These are phyloP conservation scores for Arachis monticola DNA, from an alignment of 331 rosid species.

Conservation along the genomic window DNA sequence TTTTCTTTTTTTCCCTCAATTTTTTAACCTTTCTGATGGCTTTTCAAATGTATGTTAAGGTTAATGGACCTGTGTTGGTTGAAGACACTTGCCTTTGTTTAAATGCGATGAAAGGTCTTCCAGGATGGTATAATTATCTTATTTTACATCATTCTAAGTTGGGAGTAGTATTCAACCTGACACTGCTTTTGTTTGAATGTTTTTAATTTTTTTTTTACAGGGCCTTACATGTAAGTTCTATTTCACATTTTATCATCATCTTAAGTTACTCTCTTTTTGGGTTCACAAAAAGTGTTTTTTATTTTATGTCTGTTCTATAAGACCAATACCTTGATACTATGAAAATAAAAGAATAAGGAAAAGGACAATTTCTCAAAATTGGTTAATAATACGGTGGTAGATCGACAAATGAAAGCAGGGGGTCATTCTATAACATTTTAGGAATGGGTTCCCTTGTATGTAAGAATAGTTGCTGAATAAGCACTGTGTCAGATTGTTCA, in stretches of 20 bases:
- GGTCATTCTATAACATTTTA: not conserved
- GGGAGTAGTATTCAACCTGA: slow-evolving; percentile 2
- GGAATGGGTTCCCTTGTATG: not conserved
- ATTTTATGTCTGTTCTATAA: not conserved
- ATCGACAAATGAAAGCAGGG: not conserved
- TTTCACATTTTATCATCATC: slow-evolving; percentile 32
- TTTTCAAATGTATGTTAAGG: slow-evolving; percentile 45
- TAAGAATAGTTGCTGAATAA: not conserved
- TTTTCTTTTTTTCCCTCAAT: too few species aligned
- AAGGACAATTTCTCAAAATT: not conserved
- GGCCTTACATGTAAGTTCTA: slow-evolving; percentile 95
- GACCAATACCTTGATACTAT: not conserved
- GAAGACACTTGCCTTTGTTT: slow-evolving; percentile 99
- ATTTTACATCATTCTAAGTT: not conserved
- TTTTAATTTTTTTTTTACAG: slow-evolving; percentile 58
- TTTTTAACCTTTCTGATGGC: slow-evolving; percentile 2
- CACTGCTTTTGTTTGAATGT: slow-evolving; percentile 35
- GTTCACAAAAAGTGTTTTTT: slow-evolving; percentile 1
- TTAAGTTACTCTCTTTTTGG: slow-evolving; percentile 42
- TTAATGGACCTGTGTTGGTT: slow-evolving; percentile 92
- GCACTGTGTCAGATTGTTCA: not conserved
- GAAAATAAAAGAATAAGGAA: slow-evolving; percentile 25
- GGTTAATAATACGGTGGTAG: not conserved
- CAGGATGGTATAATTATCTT: slow-evolving; percentile 57
- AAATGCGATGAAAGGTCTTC: slow-evolving; percentile 95